Evolutionary conservation across 257 asterid species (phyloP).

Genomic region (Avicennia marina): DNA sequence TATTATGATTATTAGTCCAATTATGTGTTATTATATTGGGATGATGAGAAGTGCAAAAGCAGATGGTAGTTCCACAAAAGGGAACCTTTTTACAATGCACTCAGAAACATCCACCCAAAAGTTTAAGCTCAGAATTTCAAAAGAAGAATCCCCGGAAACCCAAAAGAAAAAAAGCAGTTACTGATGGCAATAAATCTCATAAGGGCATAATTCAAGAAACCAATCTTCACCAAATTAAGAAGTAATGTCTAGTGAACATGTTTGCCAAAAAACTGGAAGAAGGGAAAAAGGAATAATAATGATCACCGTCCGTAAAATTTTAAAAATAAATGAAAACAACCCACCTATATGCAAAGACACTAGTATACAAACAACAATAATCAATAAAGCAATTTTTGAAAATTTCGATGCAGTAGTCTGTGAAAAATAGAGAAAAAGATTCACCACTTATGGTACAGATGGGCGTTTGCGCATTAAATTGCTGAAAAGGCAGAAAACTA

Average conservation of each 20-base stretch:
- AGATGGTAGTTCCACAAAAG: conserved; percentile 48
- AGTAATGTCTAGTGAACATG: neutral
- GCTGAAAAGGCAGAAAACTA: conserved; percentile 18
- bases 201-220: neutral
- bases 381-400: conserved; percentile 7
- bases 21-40: conserved; percentile 11
- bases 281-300: neutral
- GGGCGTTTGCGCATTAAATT: conserved; percentile 7
- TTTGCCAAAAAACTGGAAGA: no score
- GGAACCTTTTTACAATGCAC: conserved; percentile 42
- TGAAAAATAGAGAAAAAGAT: neutral
- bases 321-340: neutral
- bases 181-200: conserved; percentile 23
- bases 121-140: conserved; percentile 35
- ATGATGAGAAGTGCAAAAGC: conserved; percentile 37
- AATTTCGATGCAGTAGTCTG: conserved; percentile 4
- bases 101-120: conserved; percentile 23
- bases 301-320: neutral
- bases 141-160: conserved; percentile 3
- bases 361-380: neutral
- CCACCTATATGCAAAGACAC: no score
- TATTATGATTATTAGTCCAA: neutral
- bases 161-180: conserved; percentile 12
- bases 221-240: neutral
- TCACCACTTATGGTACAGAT: conserved; percentile 21